Conservation (phyloP, 2,329 filamentous ascomycete species). For the Fusarium albosuccineum region DNA sequence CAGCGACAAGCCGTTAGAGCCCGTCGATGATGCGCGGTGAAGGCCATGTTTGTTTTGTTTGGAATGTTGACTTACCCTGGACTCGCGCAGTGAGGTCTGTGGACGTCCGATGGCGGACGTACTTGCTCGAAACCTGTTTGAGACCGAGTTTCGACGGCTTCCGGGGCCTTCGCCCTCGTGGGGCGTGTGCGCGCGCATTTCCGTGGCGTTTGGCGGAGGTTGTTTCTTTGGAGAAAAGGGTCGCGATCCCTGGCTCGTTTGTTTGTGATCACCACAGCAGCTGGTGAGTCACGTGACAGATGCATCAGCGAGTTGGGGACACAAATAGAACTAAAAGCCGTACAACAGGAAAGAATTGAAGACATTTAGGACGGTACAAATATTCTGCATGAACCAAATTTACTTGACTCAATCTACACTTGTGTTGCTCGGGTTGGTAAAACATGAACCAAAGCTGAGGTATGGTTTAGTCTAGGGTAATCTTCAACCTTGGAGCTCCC, state of each 20-base stretch:
- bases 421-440: too few species aligned
- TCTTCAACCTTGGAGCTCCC: too few species aligned
- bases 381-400: too few species aligned
- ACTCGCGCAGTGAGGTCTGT: constrained; percentile 53
- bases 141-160: constrained; percentile 48
- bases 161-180: constrained; percentile 49
- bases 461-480: too few species aligned
- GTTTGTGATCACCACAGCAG: constrained; percentile 42
- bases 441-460: too few species aligned
- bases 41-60: constrained; percentile 40
- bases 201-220: constrained; percentile 16
- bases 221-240: constrained; percentile 17
- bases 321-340: too few species aligned
- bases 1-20: constrained; percentile 23
- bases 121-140: constrained; percentile 53
- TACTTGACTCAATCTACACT: too few species aligned
- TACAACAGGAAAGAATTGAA: too few species aligned
- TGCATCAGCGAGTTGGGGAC: too few species aligned
- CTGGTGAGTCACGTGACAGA: constrained; percentile 39
- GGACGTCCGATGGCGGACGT: constrained; percentile 54
- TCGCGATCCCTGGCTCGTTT: constrained; percentile 27
- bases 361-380: too few species aligned
- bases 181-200: constrained; percentile 52
- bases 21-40: constrained; percentile 2
- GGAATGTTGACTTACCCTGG: constrained; percentile 53